Evolutionary conservation across 768 basidiomycete species (phyloP).

Genomic region (Lactarius tabidus): DNA sequence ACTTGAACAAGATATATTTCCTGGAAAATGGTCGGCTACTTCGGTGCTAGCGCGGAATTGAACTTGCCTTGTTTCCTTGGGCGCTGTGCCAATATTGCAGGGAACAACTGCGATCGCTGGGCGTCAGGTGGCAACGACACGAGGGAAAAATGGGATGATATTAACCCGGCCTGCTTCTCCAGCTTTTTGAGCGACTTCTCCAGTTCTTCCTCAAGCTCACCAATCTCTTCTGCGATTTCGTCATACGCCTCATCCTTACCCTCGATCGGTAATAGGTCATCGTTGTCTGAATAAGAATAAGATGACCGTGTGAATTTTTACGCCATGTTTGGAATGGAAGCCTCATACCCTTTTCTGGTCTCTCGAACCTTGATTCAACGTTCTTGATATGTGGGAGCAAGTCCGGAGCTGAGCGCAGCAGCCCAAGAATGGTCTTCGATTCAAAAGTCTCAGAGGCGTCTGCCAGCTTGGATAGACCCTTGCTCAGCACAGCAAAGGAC

Average conservation of each 20-base stretch:
- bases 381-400: conserved; percentile 65
- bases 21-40: conserved; percentile 35
- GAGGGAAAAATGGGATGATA: conserved; percentile 14
- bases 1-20: conserved; percentile 91
- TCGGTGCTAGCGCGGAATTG: neutral
- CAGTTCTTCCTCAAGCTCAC: conserved; percentile 63
- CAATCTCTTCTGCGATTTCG: conserved; percentile 65
- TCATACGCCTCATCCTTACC: conserved; percentile 89
- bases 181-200: conserved; percentile 64
- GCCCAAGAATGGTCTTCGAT: conserved; percentile 67
- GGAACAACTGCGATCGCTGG: conserved; percentile 40
- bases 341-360: conserved; percentile 54
- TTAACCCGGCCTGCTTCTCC: conserved; percentile 63
- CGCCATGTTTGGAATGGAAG: neutral
- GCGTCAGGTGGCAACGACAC: neutral
- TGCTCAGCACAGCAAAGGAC: conserved; percentile 73
- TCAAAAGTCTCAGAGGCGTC: conserved; percentile 69
- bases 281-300: conserved; percentile 42
- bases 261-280: conserved; percentile 73
- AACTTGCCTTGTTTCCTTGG: conserved; percentile 69
- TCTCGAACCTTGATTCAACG: conserved; percentile 66
- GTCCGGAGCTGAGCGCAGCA: conserved; percentile 81
- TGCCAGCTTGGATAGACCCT: conserved; percentile 58
- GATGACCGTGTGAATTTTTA: neutral
- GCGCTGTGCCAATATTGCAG: conserved; percentile 73